phyloP scores from a whole-genome alignment of 768 basidiomycete species.

The Hypholoma fasciculare region DNA sequence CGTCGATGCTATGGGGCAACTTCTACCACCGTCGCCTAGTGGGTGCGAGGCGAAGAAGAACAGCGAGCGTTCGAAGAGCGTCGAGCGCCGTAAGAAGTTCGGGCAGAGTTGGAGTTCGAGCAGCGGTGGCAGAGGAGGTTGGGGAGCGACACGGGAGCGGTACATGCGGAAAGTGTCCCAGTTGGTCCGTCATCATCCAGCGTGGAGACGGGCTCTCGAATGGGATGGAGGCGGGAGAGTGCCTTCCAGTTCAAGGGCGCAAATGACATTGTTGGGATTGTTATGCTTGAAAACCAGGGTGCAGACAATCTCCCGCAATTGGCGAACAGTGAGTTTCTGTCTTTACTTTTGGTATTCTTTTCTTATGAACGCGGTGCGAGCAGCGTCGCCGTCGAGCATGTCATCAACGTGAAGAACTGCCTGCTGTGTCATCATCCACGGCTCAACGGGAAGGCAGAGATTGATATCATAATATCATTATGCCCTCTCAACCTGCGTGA shows the following conservation, averaged over 20 bases:
- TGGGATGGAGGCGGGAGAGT: slow-evolving; percentile 25
- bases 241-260: slow-evolving; percentile 50
- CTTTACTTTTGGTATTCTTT: background rate
- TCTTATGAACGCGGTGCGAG: background rate
- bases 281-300: slow-evolving; percentile 87
- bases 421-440: slow-evolving; percentile 91
- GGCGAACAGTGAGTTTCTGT: slow-evolving; percentile 71
- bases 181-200: background rate
- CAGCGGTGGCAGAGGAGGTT: background rate
- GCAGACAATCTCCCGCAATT: slow-evolving; percentile 84
- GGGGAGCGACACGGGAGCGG: background rate
- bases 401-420: slow-evolving; percentile 95
- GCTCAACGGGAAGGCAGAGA: slow-evolving; percentile 82
- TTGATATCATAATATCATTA: slow-evolving; percentile 96
- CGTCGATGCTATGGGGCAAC: slow-evolving; percentile 12
- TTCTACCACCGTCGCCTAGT: slow-evolving; percentile 2
- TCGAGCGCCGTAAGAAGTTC: slow-evolving; percentile 19
- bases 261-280: slow-evolving; percentile 91
- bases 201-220: background rate
- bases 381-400: slow-evolving; percentile 63
- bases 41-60: slow-evolving; percentile 10
- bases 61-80: slow-evolving; percentile 19
- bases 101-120: slow-evolving; percentile 25
- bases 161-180: background rate
- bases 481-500: slow-evolving; percentile 92